Conservation (phyloP, 2,329 filamentous ascomycete genomes). For the Cyphellophora europaea region DNA sequence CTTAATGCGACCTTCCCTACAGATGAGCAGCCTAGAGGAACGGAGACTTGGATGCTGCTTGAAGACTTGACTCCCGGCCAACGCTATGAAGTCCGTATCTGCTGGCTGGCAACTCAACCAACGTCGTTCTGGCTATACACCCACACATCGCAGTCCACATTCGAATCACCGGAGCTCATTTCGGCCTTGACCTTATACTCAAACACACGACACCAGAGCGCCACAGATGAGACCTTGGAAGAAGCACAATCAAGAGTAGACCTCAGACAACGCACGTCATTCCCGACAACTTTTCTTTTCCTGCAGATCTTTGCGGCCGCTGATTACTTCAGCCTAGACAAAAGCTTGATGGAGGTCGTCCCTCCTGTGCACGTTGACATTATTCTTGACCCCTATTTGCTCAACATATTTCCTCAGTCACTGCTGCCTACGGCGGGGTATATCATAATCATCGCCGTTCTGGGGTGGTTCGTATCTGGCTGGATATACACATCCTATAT, state of each 20-base stretch:
- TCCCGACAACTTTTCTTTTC: constrained; percentile 49
- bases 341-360: constrained; percentile 63
- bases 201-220: constrained; percentile 33
- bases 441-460: constrained; percentile 50
- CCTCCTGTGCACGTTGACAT: constrained; percentile 68
- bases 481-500: constrained; percentile 27
- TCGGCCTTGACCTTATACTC: constrained; percentile 57
- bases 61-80: constrained; percentile 58
- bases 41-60: constrained; percentile 70
- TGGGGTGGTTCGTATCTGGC: constrained; percentile 42
- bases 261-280: constrained; percentile 1
- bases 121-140: constrained; percentile 66
- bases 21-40: constrained; percentile 42
- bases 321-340: constrained; percentile 73
- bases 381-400: constrained; percentile 75
- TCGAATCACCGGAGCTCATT: constrained; percentile 53
- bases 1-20: constrained; percentile 62
- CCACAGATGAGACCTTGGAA: neutral
- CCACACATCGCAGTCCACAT: constrained; percentile 52
- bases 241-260: neutral
- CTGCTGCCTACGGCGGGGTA: constrained; percentile 64
- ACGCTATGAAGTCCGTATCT: constrained; percentile 84
- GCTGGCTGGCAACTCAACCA: constrained; percentile 89
- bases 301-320: constrained; percentile 68
- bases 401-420: constrained; percentile 71